Evolutionary conservation across 768 basidiomycete species (phyloP), one percentile per base, ranked within the genome.

Genomic region (Psilocybe cyanescens): DNA sequence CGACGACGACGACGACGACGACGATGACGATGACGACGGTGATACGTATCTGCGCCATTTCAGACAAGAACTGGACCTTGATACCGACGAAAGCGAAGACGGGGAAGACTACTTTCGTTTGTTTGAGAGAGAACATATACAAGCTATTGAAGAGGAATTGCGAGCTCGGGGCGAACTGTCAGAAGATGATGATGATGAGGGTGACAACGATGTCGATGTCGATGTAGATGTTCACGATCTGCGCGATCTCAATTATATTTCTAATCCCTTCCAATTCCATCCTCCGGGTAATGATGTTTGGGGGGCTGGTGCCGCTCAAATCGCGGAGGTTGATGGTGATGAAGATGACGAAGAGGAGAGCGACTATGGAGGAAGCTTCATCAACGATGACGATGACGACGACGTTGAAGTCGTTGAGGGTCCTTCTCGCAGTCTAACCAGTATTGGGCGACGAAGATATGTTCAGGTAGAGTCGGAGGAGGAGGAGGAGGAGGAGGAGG

Each of bases 1-100:
- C 30, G 79, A 77, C 8, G 80, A 78, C 9, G 79, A 79, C 16
- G 76, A 78, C 17, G 67, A 58, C 11, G 59, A 55, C 5, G 59
- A 54, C 30, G 60, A 61, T 31, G 48, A n/a, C 2, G 31, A 48
- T 45, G 54, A 49, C 8, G 45, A 30, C 16, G 59, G 37, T 11
- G 54, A 57, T 14, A 44, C 0, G 41, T 51, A 35, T 24, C 31
- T 28, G 2, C 47, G 31, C 3, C 33, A 37, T 14, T n/a, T 47
- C 8, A 37, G 35, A n/a, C 33, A 33, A 8, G 47, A 19, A 0
- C 28, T 39, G 5, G 33, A 14, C 11, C 30, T 41, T 17, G 29
- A n/a, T 31, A 17, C 11, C 17, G 44, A 57, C 39, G 44, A 44
- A 14, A 44, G 41, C n/a, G 41, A 44, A 44, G 41, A 44, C n/a